Base-by-base conservation (phyloP, 306 rosid genomes). In the Echinosophora koreensis region DNA sequence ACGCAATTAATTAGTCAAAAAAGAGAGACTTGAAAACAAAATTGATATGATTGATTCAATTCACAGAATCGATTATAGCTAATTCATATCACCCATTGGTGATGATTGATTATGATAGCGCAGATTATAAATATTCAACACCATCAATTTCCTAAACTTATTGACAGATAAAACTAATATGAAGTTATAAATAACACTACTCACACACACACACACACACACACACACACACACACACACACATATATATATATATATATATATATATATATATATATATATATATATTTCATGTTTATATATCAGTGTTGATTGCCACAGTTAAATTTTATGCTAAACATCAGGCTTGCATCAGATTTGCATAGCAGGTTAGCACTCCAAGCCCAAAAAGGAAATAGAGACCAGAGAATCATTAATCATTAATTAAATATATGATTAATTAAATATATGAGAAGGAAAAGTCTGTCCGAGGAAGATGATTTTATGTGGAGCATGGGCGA, bases 391-490 rank as follows among this genome's bases (percentile, higher is more conserved):
- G 22, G 39, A 11, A 58, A 49, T 13, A 49, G 54, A 49, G 4
- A 49, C 16, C 1, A 49, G 16, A 12, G 54, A 14, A 52, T 52
- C 11, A 2, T n/a, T 37, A n/a, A n/a, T n/a, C n/a, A n/a, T n/a
- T n/a, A 16, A 61, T 15, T 22, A 0, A 42, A 70, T 37, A n/a
- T 3, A 39, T 16, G 4, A 37, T n/a, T n/a, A 16, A 61, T 15
- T 22, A 0, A 42, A 70, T 37, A n/a, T 3, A 39, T 16, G 4
- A 37, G 71, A 62, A 38, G 4, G 28, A 50, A 73, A 18, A 42
- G 63, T 46, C 22, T 8, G 81, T 78, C 68, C 73, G 81, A 83
- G 78, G 69, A 77, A 32, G 39, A 15, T 28, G 50, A 78, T 55
- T 22, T 66, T 6, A 10, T 46, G 44, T 16, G 44, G 64, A 30